Evolutionary conservation across 768 basidiomycete species (phyloP), one percentile per base, ranked within the genome.

Genomic region (Kwoniella heveanensis): DNA sequence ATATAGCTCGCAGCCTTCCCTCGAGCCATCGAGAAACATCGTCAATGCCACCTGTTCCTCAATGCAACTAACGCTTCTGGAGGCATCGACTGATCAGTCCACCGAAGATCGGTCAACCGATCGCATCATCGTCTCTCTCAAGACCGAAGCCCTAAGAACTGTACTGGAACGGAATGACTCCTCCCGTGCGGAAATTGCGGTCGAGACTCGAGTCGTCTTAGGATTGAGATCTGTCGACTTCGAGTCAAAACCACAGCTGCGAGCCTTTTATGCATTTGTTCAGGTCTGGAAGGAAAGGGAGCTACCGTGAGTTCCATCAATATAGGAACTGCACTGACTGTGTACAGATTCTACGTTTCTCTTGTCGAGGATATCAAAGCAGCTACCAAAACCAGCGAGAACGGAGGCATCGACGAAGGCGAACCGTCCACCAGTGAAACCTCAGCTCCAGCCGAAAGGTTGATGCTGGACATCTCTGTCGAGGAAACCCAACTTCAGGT

Each of bases 241-340:
- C 24, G 70, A 74, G 25, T 68, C 66, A 10, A 44, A 61, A 49
- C 73, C 73, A 48, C 71, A 72, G 53, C 50, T 74, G 8, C 51
- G 52, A 32, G 57, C 68, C 10, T 68, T 70, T 37, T 61, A 70
- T 47, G 61, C 59, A 13, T 72, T 72, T 39, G 65, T 64, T 12
- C 66, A 67, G 36, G 63, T 51, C 8, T 72, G 70, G 70, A 62
- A 71, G 51, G 9, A 47, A n/a, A 56, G 26, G 13, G 51, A 64
- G 26, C 30, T 64, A 37, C 63, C 63, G 60, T 62, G 30, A 62
- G 60, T 62, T 7, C 9, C 4, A 27, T 1, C 8, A 15, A 27
- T 15, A 37, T 25, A 22, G 36, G 49, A 21, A 25, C 32, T 10
- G 12, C n/a, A 53, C 60, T 62, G 44, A 62, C 1, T 1, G 1